These are phyloP conservation scores for Fonsecaea monophora DNA, from an alignment of 2,329 filamentous ascomycete species.

Conservation along the genomic window DNA sequence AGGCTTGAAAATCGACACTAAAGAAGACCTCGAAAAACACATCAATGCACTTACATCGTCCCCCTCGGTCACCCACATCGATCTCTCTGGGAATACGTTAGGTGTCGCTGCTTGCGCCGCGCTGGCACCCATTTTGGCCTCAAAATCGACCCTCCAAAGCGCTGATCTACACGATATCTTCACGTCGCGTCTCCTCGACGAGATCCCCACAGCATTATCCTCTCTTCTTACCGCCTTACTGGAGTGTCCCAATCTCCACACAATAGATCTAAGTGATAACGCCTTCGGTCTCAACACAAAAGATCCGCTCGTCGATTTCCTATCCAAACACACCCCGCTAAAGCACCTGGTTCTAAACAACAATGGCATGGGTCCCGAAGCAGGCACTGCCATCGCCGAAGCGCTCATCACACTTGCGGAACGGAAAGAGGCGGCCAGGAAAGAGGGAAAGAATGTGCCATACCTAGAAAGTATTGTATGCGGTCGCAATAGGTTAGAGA, in stretches of 20 bases:
- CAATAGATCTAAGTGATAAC: conserved; percentile 96
- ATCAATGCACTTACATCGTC: conserved; percentile 72
- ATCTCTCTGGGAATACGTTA: conserved; percentile 87
- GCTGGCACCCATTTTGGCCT: conserved; percentile 80
- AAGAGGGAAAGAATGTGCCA: conserved; percentile 72
- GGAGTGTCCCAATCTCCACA: conserved; percentile 83
- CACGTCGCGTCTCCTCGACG: conserved; percentile 87
- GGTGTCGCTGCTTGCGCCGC: conserved; percentile 86
- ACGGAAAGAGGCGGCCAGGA: conserved; percentile 76
- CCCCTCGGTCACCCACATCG: conserved; percentile 80
- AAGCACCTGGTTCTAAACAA: conserved; percentile 97
- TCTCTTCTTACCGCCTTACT: conserved; percentile 85
- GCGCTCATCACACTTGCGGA: conserved; percentile 81
- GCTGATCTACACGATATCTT: conserved; percentile 98
- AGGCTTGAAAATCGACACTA: conserved; percentile 89
- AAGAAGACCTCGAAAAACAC: conserved; percentile 83
- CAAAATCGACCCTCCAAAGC: conserved; percentile 79
- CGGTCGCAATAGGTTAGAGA: conserved; percentile 93
- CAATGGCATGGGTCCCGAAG: conserved; percentile 92
- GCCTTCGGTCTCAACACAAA: conserved; percentile 96
- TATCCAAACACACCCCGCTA: conserved; percentile 84
- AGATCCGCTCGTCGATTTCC: conserved; percentile 89
- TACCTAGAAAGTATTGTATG: conserved; percentile 96
- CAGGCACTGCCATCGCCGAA: conserved; percentile 86
- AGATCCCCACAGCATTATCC: conserved; percentile 89